Evolutionary conservation across 352 stramenopile genomes (phyloP), one percentile per base, ranked within the genome.

Genomic region (Peronospora farinosa): DNA sequence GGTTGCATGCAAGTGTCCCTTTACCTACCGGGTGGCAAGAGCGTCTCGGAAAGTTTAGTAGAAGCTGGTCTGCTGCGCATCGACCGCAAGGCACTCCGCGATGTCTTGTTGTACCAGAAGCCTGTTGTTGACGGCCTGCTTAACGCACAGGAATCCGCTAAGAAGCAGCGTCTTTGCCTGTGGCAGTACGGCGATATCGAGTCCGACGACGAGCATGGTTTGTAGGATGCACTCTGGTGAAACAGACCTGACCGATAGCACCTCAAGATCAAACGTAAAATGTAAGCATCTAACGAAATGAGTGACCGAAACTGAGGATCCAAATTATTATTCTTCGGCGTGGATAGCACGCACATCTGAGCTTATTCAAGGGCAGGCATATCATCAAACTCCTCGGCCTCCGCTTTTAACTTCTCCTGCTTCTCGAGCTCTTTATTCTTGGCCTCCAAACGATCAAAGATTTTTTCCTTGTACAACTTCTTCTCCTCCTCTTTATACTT

Each of bases 131-230:
- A 96, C 8, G 78, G 88, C n/a, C 71, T 99, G 31, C 56, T 89
- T 30, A 74, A 71, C 31, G 90, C 90, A n/a, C 90, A 98, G 65
- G 82, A 96, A 38, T 71, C 51, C 21, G 95, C 95, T 9, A 96
- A 97, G 66, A 92, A 87, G 54, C 86, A 90, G 57, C 92, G 94
- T 40, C 65, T 89, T 49, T 94, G 91, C 48, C 83, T 98, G 71
- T 99, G 95, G 95, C 80, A 88, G 54, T 98, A 98, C 68, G 96
- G 96, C 17, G 96, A 99, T 59, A 88, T 98, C 40, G 91, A 96
- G 56, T 97, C 97, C 49, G 92, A 98, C 50, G 95, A 98, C 51
- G 92, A 97, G 51, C 38, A 71, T 7, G 54, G 57, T 13, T 31
- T 69, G 16, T 69, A 65, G 54, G 21, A 54, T 23, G 7, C 31